These are phyloP conservation scores for Cenchrus americanus DNA, from an alignment of 176 grass and related monocot genomes.

Conservation along the genomic window DNA sequence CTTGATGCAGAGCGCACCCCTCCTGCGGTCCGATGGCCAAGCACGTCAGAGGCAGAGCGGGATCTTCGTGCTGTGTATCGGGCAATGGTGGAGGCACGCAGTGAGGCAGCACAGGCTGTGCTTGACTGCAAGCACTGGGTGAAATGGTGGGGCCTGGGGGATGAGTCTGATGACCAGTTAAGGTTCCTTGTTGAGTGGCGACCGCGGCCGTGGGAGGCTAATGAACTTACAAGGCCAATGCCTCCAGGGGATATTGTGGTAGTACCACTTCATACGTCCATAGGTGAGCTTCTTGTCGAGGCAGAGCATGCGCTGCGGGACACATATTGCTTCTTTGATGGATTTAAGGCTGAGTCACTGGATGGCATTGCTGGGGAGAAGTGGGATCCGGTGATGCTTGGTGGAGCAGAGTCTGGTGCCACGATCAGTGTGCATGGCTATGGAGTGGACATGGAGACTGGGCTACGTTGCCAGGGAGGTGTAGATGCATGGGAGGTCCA, in stretches of 20 bases:
- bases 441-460: slow-evolving; percentile 62
- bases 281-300: slow-evolving; percentile 71
- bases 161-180: slow-evolving; percentile 84
- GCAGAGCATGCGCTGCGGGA: slow-evolving; percentile 72
- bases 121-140: slow-evolving; percentile 91
- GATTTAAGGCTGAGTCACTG: slow-evolving; percentile 58
- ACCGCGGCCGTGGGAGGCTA: slow-evolving; percentile 64
- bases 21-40: slow-evolving; percentile 44
- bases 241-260: slow-evolving; percentile 81
- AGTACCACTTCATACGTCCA: slow-evolving; percentile 75
- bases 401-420: slow-evolving; percentile 79
- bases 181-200: slow-evolving; percentile 78
- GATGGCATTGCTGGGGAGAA: slow-evolving; percentile 75
- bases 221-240: slow-evolving; percentile 51
- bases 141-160: slow-evolving; percentile 80
- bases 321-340: slow-evolving; percentile 77
- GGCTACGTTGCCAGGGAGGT: slow-evolving; percentile 65
- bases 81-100: slow-evolving; percentile 49
- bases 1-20: slow-evolving; percentile 18
- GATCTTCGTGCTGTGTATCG: slow-evolving; percentile 70
- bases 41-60: slow-evolving; percentile 46
- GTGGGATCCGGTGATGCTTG: slow-evolving; percentile 93
- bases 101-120: slow-evolving; percentile 55
- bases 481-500: slow-evolving; percentile 56
- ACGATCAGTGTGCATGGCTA: slow-evolving; percentile 57